Conservation (phyloP, 345 rosid genomes). For the Boechera retrofracta region DNA sequence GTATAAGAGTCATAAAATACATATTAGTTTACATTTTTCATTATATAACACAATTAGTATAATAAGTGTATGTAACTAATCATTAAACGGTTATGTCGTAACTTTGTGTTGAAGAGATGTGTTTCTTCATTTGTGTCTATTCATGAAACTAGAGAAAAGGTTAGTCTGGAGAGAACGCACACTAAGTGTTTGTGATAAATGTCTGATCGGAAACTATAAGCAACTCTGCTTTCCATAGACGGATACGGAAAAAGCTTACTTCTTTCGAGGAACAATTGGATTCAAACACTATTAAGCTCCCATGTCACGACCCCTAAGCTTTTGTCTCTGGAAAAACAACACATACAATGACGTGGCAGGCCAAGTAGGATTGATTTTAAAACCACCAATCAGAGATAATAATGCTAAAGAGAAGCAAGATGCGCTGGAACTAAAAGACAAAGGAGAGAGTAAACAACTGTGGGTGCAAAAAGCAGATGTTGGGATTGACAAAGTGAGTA, state of each 20-base stretch:
- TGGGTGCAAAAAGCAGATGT: no score
- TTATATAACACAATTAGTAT: no score
- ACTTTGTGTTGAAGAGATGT: no score
- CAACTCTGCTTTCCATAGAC: slow-evolving; percentile 4
- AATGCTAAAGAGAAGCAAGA: no score
- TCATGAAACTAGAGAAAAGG: background rate
- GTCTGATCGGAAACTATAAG: slow-evolving; percentile 44
- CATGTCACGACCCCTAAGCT: background rate
- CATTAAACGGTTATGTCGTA: background rate
- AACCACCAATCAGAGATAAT: no score
- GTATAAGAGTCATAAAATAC: slow-evolving; percentile 7
- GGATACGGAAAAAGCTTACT: background rate
- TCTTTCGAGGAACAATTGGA: background rate
- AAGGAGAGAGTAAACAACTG: no score
- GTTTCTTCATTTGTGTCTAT: no score
- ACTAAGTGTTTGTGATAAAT: slow-evolving; percentile 51
- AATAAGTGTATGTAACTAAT: slow-evolving; percentile 46
- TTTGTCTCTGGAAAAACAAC: no score
- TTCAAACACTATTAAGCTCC: background rate
- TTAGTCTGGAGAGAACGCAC: slow-evolving; percentile 37
- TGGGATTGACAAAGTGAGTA: no score
- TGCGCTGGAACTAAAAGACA: no score
- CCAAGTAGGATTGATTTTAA: no score
- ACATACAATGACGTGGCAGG: no score
- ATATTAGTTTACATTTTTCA: slow-evolving; percentile 3